phyloP scores from a whole-genome alignment of 129 eudicot species.

The Pittosporum tobira region DNA sequence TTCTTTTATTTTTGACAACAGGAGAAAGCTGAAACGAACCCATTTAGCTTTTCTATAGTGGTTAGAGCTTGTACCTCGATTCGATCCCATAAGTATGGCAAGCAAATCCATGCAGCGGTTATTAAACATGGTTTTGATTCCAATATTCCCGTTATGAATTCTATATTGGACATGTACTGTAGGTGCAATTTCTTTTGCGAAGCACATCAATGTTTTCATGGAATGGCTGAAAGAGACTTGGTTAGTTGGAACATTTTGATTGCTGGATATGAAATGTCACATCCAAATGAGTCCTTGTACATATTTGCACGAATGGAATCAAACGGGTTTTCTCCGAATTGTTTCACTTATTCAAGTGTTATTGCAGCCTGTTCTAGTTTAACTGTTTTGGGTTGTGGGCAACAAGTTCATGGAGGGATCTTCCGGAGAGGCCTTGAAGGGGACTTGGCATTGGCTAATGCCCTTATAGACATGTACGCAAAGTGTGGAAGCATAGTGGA shows the following conservation, averaged over 20 bases:
- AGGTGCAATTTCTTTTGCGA: slow-evolving; percentile 43
- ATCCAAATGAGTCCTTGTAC: slow-evolving; percentile 45
- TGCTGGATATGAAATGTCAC: slow-evolving; percentile 57
- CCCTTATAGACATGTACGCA: slow-evolving; percentile 85
- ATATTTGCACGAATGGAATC: slow-evolving; percentile 42
- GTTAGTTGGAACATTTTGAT: slow-evolving; percentile 88
- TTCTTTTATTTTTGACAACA: slow-evolving; percentile 18
- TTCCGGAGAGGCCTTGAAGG: slow-evolving; percentile 45
- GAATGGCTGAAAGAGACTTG: slow-evolving; percentile 47
- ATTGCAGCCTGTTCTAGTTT: slow-evolving; percentile 65
- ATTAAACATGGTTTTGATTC: slow-evolving; percentile 57
- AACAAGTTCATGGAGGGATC: slow-evolving; percentile 60
- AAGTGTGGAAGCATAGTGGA: slow-evolving; percentile 67
- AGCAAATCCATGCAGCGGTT: slow-evolving; percentile 62
- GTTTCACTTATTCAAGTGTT: slow-evolving; percentile 66
- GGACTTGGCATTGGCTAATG: slow-evolving; percentile 59
- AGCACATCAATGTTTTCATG: slow-evolving; percentile 52
- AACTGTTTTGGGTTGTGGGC: slow-evolving; percentile 59
- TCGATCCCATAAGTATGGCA: slow-evolving; percentile 41
- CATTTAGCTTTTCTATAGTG: slow-evolving; percentile 65
- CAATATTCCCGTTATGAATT: slow-evolving; percentile 69
- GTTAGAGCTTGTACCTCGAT: slow-evolving; percentile 73
- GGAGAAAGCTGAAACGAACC: slow-evolving; percentile 67
- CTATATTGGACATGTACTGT: slow-evolving; percentile 83
- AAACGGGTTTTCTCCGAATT: slow-evolving; percentile 44